Evolutionary conservation across 495 filamentous ascomycete species (phyloP).

Genomic region (Lophiotrema nucula): DNA sequence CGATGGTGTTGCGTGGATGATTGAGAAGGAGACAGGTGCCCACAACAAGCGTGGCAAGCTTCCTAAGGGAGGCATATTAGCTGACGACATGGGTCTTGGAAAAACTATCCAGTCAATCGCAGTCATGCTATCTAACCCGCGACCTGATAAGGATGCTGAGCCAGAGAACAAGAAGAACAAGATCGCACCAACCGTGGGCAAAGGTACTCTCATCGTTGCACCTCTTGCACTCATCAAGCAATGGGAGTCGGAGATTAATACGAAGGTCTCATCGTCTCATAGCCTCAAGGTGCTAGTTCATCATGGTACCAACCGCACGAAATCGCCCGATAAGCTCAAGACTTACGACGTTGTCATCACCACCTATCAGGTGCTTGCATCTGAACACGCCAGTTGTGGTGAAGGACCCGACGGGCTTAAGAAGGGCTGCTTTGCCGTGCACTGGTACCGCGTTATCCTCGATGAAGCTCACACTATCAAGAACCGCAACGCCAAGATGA

Average conservation of each 20-base stretch:
- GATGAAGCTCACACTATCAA: constrained; percentile 99
- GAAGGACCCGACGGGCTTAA: constrained; percentile 56
- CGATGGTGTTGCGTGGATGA: constrained; percentile 92
- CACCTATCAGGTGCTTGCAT: constrained; percentile 91
- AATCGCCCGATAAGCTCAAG: constrained; percentile 68
- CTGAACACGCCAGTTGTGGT: constrained; percentile 72
- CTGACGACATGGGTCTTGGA: constrained; percentile 84
- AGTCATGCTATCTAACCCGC: constrained; percentile 77
- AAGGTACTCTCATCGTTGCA: constrained; percentile 87
- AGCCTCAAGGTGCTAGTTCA: constrained; percentile 79
- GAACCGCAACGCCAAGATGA: constrained; percentile 92
- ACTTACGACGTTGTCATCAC: constrained; percentile 96
- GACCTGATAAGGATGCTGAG: constrained; percentile 53
- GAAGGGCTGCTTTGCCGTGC: constrained; percentile 80
- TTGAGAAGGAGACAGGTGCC: constrained; percentile 76
- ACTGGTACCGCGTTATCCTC: constrained; percentile 93
- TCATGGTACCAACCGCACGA: constrained; percentile 82
- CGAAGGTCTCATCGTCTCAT: constrained; percentile 67
- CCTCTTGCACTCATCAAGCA: constrained; percentile 93
- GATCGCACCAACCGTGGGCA: constrained; percentile 62
- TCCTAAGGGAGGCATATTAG: constrained; percentile 82
- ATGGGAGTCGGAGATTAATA: constrained; percentile 90
- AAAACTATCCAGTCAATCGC: constrained; percentile 83
- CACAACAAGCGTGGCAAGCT: constrained; percentile 71
- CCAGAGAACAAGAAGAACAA: constrained; percentile 54